Evolutionary conservation across 805 yeast genomes (phyloP), one percentile per base, ranked within the genome.

Genomic region (Spathaspora girioi): DNA sequence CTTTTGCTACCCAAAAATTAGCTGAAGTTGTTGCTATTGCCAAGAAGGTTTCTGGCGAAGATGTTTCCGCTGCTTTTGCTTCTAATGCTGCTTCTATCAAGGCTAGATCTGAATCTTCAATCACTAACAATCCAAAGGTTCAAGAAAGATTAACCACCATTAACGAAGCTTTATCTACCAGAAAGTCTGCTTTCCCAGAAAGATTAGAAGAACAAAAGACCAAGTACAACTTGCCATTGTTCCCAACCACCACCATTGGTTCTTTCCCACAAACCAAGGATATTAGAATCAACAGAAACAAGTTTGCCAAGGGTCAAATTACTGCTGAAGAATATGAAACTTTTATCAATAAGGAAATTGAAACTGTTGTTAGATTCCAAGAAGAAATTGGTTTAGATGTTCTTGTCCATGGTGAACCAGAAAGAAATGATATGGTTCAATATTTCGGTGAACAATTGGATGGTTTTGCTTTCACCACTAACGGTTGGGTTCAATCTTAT

Each of bases 221-320:
- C 64, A 79, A 84, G 71, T 89, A 88, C 82, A 88, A 94, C 82
- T 82, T 94, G 75, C 99, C 99, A 64, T 79, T 89, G 70, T 94
- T 94, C 97, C 99, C 99, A 79, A 94, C 99, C 72, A 94, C 99
- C 74, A 94, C 99, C 67, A 94, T 94, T 76, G 99, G 99, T 77
- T 94, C 99, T 59, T 94, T 94, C 97, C 99, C 99, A 67, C 99
- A 94, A 84, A 94, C 99, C 76, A 90, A 91, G 83, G 99, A 94
- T 76, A 94, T 94, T 79, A 89, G 99, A 83, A 78, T 92, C 75
- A 87, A 88, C 88, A 93, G 99, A 84, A 91, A 93, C 87, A 94
- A 93, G 81, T 91, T 88, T 79, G 82, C 88, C 76, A 94, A 94
- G 86, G 99, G 99, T 75, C 87, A 89, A 68, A 86, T 94, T 70